These are phyloP conservation scores for Xylaria venustula DNA, from an alignment of 495 filamentous ascomycete genomes.

Conservation along the genomic window DNA sequence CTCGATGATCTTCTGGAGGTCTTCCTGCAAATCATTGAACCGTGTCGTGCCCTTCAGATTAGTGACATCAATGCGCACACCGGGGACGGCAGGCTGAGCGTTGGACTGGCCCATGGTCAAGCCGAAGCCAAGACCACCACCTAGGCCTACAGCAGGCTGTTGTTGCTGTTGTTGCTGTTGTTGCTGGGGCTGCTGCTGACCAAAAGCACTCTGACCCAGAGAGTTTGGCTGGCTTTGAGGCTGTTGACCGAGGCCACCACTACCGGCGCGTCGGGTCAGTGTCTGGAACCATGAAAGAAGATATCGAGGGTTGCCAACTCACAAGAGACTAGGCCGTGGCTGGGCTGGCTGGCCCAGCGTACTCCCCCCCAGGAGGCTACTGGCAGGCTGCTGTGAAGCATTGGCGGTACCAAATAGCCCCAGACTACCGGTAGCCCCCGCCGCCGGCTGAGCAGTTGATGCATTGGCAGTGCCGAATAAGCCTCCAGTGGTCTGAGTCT, in stretches of 20 bases:
- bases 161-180: conserved; percentile 49
- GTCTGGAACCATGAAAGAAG: background rate
- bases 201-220: conserved; percentile 29
- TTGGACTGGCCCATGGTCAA: conserved; percentile 46
- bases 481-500: conserved; percentile 38
- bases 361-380: conserved; percentile 14
- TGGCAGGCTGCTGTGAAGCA: conserved; percentile 17
- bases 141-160: conserved; percentile 33
- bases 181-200: conserved; percentile 16
- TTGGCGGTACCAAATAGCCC: conserved; percentile 31
- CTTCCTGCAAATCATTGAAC: conserved; percentile 82
- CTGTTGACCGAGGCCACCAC: conserved; percentile 24
- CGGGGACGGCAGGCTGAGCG: conserved; percentile 55
- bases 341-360: conserved; percentile 31
- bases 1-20: conserved; percentile 74
- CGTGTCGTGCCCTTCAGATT: conserved; percentile 82
- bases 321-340: conserved; percentile 50
- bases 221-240: conserved; percentile 24
- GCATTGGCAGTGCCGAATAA: conserved; percentile 44
- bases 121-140: conserved; percentile 31
- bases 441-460: conserved; percentile 26
- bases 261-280: conserved; percentile 18
- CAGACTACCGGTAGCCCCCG: conserved; percentile 25
- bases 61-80: conserved; percentile 73
- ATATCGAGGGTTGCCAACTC: conserved; percentile 24